Evolutionary conservation across 1,139 yeast genomes (phyloP).

Genomic region (Debaryomyces coudertii): DNA sequence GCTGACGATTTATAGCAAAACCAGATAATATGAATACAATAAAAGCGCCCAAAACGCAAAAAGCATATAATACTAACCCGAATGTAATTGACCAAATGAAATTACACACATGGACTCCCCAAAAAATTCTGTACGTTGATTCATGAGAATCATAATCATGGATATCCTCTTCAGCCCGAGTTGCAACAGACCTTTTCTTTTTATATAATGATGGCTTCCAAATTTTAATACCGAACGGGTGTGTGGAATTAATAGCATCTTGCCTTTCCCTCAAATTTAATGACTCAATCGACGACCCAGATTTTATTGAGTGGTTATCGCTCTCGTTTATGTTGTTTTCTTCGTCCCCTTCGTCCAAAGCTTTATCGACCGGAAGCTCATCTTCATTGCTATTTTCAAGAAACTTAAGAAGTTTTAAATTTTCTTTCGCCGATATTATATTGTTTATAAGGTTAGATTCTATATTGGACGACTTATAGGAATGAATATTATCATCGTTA

Average conservation of each 20-base stretch:
- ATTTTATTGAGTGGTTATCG: conserved; percentile 33
- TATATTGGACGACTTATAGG: conserved; percentile 7
- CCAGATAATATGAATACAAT: conserved; percentile 52
- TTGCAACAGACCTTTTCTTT: conserved; percentile 87
- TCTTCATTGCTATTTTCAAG: conserved; percentile 16
- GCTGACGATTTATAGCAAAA: conserved; percentile 39
- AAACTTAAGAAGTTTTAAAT: conserved; percentile 22
- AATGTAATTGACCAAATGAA: conserved; percentile 72
- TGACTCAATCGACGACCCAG: conserved; percentile 65
- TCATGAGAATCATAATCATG: conserved; percentile 69
- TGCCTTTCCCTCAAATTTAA: conserved; percentile 92
- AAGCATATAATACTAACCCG: conserved; percentile 61
- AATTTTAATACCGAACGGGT: conserved; percentile 96
- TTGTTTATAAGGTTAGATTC: conserved; percentile 23
- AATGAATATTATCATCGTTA: conserved; percentile 8
- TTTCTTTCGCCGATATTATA: conserved; percentile 26
- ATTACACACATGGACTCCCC: conserved; percentile 74
- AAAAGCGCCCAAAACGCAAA: conserved; percentile 54
- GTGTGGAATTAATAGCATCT: conserved; percentile 93
- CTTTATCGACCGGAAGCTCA: conserved; percentile 18
- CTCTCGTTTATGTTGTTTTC: conserved; percentile 19
- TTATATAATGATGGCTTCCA: conserved; percentile 98
- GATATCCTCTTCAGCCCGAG: conserved; percentile 90
- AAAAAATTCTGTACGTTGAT: conserved; percentile 52
- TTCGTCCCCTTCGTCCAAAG: conserved; percentile 13